Conservation (phyloP, 768 basidiomycete species). For the Russula griseocarnosa region DNA sequence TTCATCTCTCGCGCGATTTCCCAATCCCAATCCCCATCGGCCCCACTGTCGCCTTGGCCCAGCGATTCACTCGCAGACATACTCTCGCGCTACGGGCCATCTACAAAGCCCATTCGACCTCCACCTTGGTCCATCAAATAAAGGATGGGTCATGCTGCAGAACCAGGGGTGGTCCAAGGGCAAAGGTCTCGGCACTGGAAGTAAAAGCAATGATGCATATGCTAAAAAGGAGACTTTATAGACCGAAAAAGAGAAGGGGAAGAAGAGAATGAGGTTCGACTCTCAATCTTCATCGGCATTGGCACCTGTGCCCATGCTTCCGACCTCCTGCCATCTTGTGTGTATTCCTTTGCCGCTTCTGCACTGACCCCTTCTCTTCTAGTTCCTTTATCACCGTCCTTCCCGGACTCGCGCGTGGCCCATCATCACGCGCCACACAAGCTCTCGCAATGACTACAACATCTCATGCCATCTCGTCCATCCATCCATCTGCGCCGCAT, state of each 20-base stretch:
- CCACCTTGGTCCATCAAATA: constrained; percentile 73
- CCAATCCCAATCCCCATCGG: constrained; percentile 32
- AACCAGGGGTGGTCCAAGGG: constrained; percentile 79
- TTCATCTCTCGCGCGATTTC: constrained; percentile 55
- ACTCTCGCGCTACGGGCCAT: constrained; percentile 71
- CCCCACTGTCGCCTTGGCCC: constrained; percentile 33
- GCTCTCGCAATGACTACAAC: constrained; percentile 72
- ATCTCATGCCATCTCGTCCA: constrained; percentile 72
- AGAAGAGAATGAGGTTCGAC: constrained; percentile 2
- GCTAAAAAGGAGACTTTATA: constrained; percentile 33
- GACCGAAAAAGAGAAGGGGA: constrained; percentile 9
- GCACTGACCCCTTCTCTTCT: too few relatives aligned
- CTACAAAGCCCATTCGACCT: constrained; percentile 50
- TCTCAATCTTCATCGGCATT: neutral
- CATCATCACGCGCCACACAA: too few relatives aligned
- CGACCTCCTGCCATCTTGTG: too few relatives aligned
- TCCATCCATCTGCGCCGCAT: constrained; percentile 46
- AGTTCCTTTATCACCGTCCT: too few relatives aligned
- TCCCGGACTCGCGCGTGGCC: too few relatives aligned
- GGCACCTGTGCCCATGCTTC: neutral
- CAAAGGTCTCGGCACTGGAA: constrained; percentile 54
- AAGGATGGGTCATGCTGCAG: constrained; percentile 70
- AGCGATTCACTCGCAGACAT: constrained; percentile 61
- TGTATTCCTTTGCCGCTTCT: too few relatives aligned
- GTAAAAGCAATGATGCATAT: constrained; percentile 32